Conservation (phyloP, 345 rosid genomes). For the Euphorbia peplus region DNA sequence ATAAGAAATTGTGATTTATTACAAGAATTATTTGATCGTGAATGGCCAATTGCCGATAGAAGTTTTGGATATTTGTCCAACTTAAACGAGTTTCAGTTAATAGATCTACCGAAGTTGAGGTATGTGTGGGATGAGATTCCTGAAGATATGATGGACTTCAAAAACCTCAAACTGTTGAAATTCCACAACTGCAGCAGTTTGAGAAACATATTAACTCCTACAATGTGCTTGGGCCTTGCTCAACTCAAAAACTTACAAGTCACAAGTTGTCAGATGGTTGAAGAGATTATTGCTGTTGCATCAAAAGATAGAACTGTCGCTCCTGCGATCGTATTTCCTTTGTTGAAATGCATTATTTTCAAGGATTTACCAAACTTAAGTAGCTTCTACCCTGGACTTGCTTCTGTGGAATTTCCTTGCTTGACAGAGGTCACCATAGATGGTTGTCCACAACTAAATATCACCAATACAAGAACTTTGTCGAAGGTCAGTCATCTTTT, state of each 20-base stretch:
- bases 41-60: not conserved
- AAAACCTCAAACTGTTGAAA: not conserved
- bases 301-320: not conserved
- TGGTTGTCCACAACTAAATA: not conserved
- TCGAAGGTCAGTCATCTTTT: not conserved
- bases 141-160: not conserved
- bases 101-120: slow-evolving; percentile 8
- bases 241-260: slow-evolving; percentile 10
- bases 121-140: not conserved
- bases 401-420: not conserved
- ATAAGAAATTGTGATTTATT: not conserved
- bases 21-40: not conserved
- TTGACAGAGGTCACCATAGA: not conserved
- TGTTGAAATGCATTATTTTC: not conserved
- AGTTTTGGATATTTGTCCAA: not conserved
- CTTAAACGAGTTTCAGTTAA: not conserved
- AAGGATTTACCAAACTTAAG: not conserved
- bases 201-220: not conserved
- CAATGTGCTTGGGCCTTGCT: not conserved
- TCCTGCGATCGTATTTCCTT: not conserved
- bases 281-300: not conserved
- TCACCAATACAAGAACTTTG: not conserved
- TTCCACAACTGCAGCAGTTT: slow-evolving; percentile 1
- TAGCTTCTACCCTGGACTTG: not conserved
- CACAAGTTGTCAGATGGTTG: slow-evolving; percentile 1